phyloP scores from a whole-genome alignment of 768 basidiomycete species.

The Daedaleopsis sinensis region DNA sequence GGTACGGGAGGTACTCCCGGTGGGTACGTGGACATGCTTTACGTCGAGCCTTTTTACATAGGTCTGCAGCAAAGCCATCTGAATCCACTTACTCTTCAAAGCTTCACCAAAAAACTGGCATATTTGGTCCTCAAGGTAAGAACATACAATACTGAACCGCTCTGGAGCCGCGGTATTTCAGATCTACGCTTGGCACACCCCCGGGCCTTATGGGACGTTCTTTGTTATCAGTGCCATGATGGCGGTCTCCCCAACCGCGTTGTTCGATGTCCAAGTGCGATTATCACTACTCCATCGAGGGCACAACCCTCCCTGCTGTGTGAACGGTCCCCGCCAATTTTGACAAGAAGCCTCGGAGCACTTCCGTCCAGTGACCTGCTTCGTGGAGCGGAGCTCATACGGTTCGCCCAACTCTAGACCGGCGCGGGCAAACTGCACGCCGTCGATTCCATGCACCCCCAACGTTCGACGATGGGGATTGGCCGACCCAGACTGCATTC shows the following conservation, averaged over 20 bases:
- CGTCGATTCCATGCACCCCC: neutral
- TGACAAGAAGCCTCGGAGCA: constrained; percentile 15
- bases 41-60: no score
- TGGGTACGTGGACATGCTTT: no score
- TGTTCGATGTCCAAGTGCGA: neutral
- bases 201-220: neutral
- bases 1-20: no score
- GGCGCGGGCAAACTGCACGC: neutral
- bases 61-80: no score
- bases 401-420: constrained; percentile 4
- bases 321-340: constrained; percentile 8
- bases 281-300: constrained; percentile 1
- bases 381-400: constrained; percentile 9
- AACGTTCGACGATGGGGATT: constrained; percentile 1
- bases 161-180: no score
- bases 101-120: no score
- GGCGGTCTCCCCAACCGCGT: neutral
- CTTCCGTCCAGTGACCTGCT: constrained; percentile 9
- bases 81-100: no score
- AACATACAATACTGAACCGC: no score
- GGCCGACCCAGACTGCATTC: neutral
- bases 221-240: neutral
- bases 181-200: no score
- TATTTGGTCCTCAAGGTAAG: no score
- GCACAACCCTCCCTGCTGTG: neutral